Conservation (phyloP, 805 yeast genomes). For the Saccharomycopsis javanensis region DNA sequence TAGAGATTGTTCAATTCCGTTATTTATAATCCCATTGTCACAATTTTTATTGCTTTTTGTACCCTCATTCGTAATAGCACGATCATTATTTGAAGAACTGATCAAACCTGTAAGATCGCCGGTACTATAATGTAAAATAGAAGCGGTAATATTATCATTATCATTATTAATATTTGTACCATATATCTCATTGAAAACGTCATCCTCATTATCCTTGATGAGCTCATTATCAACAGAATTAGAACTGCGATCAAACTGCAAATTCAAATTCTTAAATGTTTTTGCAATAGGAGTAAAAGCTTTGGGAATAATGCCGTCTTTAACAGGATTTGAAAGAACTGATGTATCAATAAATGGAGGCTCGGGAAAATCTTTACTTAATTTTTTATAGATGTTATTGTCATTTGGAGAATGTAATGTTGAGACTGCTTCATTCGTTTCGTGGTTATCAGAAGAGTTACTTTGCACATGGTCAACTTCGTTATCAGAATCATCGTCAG, state of each 20-base stretch:
- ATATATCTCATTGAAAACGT: not conserved
- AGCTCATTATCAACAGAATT: not conserved
- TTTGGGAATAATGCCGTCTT: not conserved
- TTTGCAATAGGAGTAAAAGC: not conserved
- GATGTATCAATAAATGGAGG: not conserved
- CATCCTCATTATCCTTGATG: not conserved
- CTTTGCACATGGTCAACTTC: not conserved
- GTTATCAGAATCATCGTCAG: slow-evolving; percentile 2
- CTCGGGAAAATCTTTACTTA: not conserved
- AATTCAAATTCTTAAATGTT: not conserved
- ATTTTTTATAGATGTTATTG: not conserved
- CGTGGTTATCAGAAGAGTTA: not conserved
- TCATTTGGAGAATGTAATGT: not conserved
- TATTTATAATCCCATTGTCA: not conserved
- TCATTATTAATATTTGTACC: not conserved
- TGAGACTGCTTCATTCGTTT: not conserved
- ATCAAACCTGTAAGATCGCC: not conserved
- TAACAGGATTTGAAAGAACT: not conserved
- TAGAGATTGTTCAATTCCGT: not conserved
- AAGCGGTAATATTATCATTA: not conserved
- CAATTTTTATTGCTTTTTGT: not conserved
- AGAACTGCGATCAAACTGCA: not conserved
- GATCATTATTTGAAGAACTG: not conserved
- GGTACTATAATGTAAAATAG: not conserved
- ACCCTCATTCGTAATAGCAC: not conserved